Conservation (phyloP, 2,329 filamentous ascomycete species). For the Exophiala aquamarina region DNA sequence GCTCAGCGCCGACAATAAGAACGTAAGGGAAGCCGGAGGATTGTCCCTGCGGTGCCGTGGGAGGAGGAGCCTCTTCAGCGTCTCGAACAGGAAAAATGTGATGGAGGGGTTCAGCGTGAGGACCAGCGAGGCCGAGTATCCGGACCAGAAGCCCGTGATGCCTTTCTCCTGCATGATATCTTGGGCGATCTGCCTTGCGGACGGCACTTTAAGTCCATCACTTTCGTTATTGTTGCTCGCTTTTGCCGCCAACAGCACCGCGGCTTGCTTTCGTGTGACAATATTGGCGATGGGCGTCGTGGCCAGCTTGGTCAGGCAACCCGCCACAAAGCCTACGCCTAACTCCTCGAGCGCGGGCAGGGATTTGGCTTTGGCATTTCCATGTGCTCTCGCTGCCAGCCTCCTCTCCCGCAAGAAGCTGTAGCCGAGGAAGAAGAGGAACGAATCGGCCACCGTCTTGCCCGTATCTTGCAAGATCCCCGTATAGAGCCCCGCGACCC, state of each 20-base stretch:
- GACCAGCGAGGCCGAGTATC: slow-evolving; percentile 77
- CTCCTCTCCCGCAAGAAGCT: slow-evolving; percentile 52
- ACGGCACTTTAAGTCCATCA: slow-evolving; percentile 35
- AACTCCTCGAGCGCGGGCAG: slow-evolving; percentile 71
- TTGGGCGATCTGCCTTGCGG: slow-evolving; percentile 58
- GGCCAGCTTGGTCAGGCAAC: slow-evolving; percentile 70
- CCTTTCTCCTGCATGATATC: slow-evolving; percentile 70
- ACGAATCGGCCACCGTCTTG: slow-evolving; percentile 72
- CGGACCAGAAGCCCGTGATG: slow-evolving; percentile 77
- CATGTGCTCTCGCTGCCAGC: slow-evolving; percentile 31
- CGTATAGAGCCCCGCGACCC: slow-evolving; percentile 67
- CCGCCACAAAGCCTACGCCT: slow-evolving; percentile 69
- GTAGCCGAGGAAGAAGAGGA: slow-evolving; percentile 85
- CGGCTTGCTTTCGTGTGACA: slow-evolving; percentile 77
- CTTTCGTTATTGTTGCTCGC: slow-evolving; percentile 14
- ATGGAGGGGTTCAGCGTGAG: slow-evolving; percentile 83
- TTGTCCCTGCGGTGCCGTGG: slow-evolving; percentile 52
- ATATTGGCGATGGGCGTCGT: slow-evolving; percentile 82
- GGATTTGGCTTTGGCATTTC: slow-evolving; percentile 39
- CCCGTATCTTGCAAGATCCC: slow-evolving; percentile 64
- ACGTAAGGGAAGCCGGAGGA: slow-evolving; percentile 56
- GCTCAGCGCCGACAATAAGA: slow-evolving; percentile 71
- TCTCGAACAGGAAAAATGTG: slow-evolving; percentile 79
- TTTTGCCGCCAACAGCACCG: slow-evolving; percentile 49
- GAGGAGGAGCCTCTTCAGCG: slow-evolving; percentile 63